A percentile compares a stretch with the other conserved stretches of the same genome.
Evolutionary conservation across 768 basidiomycete species (phyloP).

Genomic region (Leccinum uliginosum): DNA sequence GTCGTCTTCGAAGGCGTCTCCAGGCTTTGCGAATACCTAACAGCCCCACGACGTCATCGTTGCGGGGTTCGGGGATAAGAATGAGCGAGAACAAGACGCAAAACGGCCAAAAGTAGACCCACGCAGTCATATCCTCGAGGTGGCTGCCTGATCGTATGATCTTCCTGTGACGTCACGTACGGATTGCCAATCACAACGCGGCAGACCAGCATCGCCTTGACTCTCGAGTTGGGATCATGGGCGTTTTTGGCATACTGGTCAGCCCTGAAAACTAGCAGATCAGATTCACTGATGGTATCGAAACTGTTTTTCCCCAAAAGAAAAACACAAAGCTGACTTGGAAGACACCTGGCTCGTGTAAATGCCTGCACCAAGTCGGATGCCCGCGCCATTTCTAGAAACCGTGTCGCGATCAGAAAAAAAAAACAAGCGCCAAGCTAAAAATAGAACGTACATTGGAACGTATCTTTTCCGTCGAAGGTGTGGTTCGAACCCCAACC

Average conservation of each 20-base stretch:
- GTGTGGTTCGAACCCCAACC: constrained; percentile 18
- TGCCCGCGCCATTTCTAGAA: constrained; percentile 12
- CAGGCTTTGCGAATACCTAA: constrained; percentile 16
- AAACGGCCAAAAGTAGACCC: neutral
- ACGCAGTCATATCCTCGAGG: constrained; percentile 22
- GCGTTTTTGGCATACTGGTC: constrained; percentile 14
- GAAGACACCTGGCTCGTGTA: constrained; percentile 21
- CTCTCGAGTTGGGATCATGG: constrained; percentile 3
- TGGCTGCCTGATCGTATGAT: constrained; percentile 9
- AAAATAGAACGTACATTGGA: constrained; percentile 12
- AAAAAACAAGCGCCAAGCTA: too few species aligned
- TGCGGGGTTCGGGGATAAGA: too few species aligned
- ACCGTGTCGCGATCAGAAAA: constrained; percentile 3
- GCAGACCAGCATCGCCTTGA: constrained; percentile 22
- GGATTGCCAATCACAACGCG: constrained; percentile 19
- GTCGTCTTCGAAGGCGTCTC: constrained; percentile 13
- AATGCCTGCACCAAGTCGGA: constrained; percentile 25
- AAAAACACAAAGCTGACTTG: constrained; percentile 13
- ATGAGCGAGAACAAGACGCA: neutral
- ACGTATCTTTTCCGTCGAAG: constrained; percentile 13
- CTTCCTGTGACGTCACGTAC: constrained; percentile 4
- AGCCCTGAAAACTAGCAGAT: constrained; percentile 13
- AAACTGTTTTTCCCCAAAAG: neutral
- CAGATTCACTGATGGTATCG: neutral
- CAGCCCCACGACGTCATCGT: neutral